phyloP scores from a whole-genome alignment of 2,329 filamentous ascomycete genomes.

The Sporothrix luriei region DNA sequence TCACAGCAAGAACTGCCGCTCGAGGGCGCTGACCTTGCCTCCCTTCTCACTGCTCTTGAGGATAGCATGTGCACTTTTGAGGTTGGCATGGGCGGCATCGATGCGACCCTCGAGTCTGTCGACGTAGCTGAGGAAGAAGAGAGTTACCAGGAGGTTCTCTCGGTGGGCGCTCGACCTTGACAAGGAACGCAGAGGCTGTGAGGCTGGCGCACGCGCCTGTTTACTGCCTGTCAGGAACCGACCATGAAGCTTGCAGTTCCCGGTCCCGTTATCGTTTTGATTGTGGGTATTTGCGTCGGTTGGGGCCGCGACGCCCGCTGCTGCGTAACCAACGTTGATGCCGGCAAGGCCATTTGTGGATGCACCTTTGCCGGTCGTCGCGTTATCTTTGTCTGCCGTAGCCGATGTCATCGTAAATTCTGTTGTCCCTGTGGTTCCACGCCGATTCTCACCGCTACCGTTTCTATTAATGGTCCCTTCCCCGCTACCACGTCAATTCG shows the following conservation, averaged over 20 bases:
- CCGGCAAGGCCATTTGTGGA: background rate
- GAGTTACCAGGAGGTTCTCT: conserved; percentile 52
- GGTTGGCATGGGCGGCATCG: conserved; percentile 51
- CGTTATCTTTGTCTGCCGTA: background rate
- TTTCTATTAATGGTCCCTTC: background rate
- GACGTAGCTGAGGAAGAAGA: conserved; percentile 59
- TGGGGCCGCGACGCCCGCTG: background rate
- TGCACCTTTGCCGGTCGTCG: background rate
- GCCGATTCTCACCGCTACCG: background rate
- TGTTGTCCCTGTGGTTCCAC: background rate
- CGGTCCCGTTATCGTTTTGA: background rate
- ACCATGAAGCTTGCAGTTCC: background rate
- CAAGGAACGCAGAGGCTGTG: conserved; percentile 34
- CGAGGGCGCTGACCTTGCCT: conserved; percentile 44
- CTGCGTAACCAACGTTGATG: background rate
- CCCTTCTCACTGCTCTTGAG: conserved; percentile 49
- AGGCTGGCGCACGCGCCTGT: background rate
- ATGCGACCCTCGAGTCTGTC: conserved; percentile 52
- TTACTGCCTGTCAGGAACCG: conserved; percentile 6
- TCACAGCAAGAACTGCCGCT: conserved; percentile 57
- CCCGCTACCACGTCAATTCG: background rate
- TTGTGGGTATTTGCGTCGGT: background rate
- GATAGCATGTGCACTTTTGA: conserved; percentile 54
- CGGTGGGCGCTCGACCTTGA: conserved; percentile 41
- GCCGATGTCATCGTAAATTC: background rate